Percentiles rank a stretch among this genome's conserved stretches.
Evolutionary conservation across 805 yeast species (phyloP).

Genomic region (Starmera pachycereana): DNA sequence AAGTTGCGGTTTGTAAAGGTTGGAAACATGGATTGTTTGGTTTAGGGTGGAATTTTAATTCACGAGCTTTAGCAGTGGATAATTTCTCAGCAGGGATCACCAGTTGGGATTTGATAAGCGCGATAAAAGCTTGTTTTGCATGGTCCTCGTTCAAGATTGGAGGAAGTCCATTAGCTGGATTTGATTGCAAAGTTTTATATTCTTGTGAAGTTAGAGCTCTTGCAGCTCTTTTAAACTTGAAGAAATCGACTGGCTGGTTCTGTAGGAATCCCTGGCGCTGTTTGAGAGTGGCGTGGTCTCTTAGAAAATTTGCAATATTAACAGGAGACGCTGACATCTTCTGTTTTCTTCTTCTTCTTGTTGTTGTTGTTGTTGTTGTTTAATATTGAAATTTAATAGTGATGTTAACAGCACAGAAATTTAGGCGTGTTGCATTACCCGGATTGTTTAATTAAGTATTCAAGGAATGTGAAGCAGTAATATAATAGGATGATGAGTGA

Average conservation of each 20-base stretch:
- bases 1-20: constrained; percentile 44
- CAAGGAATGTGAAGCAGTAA: no score
- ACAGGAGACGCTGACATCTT: constrained; percentile 46
- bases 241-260: constrained; percentile 67
- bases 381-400: no score
- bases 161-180: constrained; percentile 38
- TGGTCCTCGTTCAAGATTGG: constrained; percentile 38
- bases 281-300: constrained; percentile 58
- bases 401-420: no score
- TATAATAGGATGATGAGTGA: no score
- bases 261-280: constrained; percentile 74
- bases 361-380: constrained; percentile 1
- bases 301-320: constrained; percentile 61
- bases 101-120: constrained; percentile 62
- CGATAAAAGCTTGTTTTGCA: constrained; percentile 53
- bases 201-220: constrained; percentile 71
- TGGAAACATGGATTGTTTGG: constrained; percentile 53
- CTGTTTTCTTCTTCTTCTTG: constrained; percentile 10
- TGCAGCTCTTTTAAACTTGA: constrained; percentile 73
- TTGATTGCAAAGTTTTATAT: constrained; percentile 43
- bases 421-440: no score
- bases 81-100: constrained; percentile 70
- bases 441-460: no score
- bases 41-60: constrained; percentile 52
- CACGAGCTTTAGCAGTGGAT: constrained; percentile 55